Percentiles rank a stretch among this genome's conserved stretches.
phyloP scores from a whole-genome alignment of 495 filamentous ascomycete genomes.

The Eremomyces bilateralis region DNA sequence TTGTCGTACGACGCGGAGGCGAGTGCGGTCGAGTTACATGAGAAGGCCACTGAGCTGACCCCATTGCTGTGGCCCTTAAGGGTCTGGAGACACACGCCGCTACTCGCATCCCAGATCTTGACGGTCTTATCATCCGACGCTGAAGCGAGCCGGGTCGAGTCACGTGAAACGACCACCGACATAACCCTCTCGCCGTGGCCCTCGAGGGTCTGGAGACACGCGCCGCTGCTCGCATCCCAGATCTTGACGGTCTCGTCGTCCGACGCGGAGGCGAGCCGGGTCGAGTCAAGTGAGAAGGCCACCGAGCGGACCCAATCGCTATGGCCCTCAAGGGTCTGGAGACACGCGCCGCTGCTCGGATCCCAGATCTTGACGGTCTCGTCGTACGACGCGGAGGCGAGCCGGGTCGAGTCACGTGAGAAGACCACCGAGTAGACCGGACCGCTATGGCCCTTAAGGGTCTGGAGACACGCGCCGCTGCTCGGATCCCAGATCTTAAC shows the following conservation, averaged over 20 bases:
- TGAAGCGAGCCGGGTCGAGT: constrained; percentile 4
- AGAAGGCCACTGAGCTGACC: constrained; percentile 2
- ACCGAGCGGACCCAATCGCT: constrained; percentile 2
- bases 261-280: constrained; percentile 6
- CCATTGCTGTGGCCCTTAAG: constrained; percentile 4
- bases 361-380: constrained; percentile 9
- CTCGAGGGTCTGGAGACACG: constrained; percentile 1
- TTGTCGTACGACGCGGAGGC: constrained; percentile 1
- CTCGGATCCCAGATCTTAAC: constrained; percentile 4
- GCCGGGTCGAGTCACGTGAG: neutral
- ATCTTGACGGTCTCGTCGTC: constrained; percentile 8
- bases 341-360: constrained; percentile 7
- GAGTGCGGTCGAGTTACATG: neutral
- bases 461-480: too few species aligned
- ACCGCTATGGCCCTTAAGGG: neutral
- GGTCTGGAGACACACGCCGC: constrained; percentile 3
- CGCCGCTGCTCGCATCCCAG: constrained; percentile 5
- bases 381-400: constrained; percentile 1
- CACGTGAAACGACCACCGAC: constrained; percentile 7
- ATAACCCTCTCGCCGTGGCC: constrained; percentile 1
- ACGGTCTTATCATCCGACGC: constrained; percentile 3
- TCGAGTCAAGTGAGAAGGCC: constrained; percentile 8
- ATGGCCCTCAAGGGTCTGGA: constrained; percentile 16
- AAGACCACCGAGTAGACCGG: neutral
- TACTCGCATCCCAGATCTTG: constrained; percentile 4